Evolutionary conservation across 768 basidiomycete species (phyloP).

Genomic region (Brasilioporus rufonigricans): DNA sequence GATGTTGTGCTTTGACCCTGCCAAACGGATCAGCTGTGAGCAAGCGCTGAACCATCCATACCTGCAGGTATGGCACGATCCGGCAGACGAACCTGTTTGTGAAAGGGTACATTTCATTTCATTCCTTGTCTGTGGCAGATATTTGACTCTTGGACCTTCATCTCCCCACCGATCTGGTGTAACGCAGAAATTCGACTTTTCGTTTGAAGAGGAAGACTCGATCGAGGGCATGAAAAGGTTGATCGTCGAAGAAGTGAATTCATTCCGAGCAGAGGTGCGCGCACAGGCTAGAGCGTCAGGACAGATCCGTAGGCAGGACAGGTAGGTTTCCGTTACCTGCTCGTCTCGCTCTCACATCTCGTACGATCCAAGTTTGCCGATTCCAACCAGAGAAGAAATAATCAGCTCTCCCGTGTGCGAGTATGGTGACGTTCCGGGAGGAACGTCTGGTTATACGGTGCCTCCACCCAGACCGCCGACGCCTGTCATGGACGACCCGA

Average conservation of each 20-base stretch:
- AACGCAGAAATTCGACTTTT: slow-evolving; percentile 82
- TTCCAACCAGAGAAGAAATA: slow-evolving; percentile 81
- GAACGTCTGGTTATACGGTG: slow-evolving; percentile 67
- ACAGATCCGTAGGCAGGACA: slow-evolving; percentile 76
- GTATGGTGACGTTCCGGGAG: slow-evolving; percentile 53
- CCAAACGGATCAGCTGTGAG: slow-evolving; percentile 94
- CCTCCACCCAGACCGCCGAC: slow-evolving; percentile 48
- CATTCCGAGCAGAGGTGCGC: slow-evolving; percentile 88
- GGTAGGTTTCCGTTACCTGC: slow-evolving; percentile 37
- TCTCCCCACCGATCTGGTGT: neutral
- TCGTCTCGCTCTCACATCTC: neutral
- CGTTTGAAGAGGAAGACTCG: slow-evolving; percentile 94
- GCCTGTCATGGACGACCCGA: slow-evolving; percentile 82
- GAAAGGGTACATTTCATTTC: slow-evolving; percentile 51
- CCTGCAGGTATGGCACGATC: slow-evolving; percentile 96
- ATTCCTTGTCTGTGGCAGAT: neutral
- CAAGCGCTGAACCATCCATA: slow-evolving; percentile 95
- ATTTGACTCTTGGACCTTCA: no score
- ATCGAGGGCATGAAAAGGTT: slow-evolving; percentile 97
- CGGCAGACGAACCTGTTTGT: slow-evolving; percentile 88
- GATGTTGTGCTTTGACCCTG: slow-evolving; percentile 94
- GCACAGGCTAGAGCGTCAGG: slow-evolving; percentile 72
- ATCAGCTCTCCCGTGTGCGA: slow-evolving; percentile 73
- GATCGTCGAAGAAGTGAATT: slow-evolving; percentile 89
- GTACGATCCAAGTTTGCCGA: slow-evolving; percentile 54